phyloP scores from a whole-genome alignment of 2,329 filamentous ascomycete genomes.

The Fusarium buharicum region DNA sequence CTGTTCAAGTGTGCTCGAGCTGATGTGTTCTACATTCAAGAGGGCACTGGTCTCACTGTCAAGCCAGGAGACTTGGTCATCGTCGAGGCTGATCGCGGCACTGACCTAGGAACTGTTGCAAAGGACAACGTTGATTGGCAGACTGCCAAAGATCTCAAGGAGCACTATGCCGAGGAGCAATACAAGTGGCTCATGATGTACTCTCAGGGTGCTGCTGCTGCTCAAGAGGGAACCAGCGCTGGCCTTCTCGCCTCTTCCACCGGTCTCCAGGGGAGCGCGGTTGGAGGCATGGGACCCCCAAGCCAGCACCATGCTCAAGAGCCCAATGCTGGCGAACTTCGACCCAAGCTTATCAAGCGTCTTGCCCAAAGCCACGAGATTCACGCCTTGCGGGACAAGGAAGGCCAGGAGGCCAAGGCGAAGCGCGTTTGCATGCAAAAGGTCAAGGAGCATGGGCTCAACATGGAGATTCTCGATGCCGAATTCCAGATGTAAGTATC shows the following conservation, averaged over 20 bases:
- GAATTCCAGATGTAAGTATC: conserved; percentile 95
- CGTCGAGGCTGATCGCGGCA: conserved; percentile 95
- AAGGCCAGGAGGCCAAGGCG: conserved; percentile 96
- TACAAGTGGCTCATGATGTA: conserved; percentile 99
- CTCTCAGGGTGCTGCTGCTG: conserved; percentile 77
- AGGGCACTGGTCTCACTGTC: conserved; percentile 90
- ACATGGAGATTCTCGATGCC: conserved; percentile 98
- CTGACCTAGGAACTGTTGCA: conserved; percentile 92
- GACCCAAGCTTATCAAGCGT: conserved; percentile 96
- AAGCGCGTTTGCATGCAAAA: conserved; percentile 98
- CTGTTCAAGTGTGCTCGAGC: conserved; percentile 96
- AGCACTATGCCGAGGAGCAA: conserved; percentile 92
- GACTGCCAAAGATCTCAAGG: conserved; percentile 87
- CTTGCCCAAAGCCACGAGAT: conserved; percentile 93
- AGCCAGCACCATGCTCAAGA: conserved; percentile 79
- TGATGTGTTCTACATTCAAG: conserved; percentile 96
- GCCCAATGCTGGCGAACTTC: conserved; percentile 77
- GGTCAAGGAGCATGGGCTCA: conserved; percentile 90
- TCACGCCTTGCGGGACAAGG: conserved; percentile 88
- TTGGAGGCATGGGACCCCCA: conserved; percentile 81
- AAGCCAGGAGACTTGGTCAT: conserved; percentile 95
- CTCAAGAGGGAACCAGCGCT: conserved; percentile 68
- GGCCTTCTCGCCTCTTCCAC: conserved; percentile 72
- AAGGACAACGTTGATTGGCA: conserved; percentile 89
- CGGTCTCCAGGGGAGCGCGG: conserved; percentile 73